Evolutionary conservation across 192 early-diverging fungal genomes (phyloP).

Genomic region (Linnemannia zychae): DNA sequence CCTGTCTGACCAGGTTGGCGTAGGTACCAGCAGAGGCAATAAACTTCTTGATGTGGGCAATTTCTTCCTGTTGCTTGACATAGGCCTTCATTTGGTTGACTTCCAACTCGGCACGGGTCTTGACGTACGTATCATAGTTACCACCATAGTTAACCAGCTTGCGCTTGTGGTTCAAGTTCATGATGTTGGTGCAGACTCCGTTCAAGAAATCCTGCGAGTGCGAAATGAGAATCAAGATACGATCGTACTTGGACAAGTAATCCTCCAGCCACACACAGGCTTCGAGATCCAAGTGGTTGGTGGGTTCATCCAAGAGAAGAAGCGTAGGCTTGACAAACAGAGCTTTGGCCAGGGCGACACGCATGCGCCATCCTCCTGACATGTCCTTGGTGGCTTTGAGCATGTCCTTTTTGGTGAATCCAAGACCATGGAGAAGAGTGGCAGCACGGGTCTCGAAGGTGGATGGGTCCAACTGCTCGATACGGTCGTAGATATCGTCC

Average conservation of each 20-base stretch:
- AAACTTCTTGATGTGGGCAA: conserved; percentile 98
- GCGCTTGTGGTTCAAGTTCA: conserved; percentile 91
- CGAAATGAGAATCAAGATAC: conserved; percentile 90
- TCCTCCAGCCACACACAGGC: conserved; percentile 98
- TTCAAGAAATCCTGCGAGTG: conserved; percentile 98
- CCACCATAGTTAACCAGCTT: conserved; percentile 95
- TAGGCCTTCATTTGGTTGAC: conserved; percentile 99
- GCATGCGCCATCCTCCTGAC: conserved; percentile 99
- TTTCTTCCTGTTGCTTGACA: conserved; percentile 98
- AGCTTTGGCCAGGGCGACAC: conserved; percentile 96
- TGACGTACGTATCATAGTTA: conserved; percentile 97
- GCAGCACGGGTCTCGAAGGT: conserved; percentile 97
- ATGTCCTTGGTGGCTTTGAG: conserved; percentile 94
- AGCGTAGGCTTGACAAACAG: conserved; percentile 96
- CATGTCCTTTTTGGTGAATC: conserved; percentile 93
- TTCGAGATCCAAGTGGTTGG: conserved; percentile 93
- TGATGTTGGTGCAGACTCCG: conserved; percentile 94
- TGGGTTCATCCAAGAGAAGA: conserved; percentile 92
- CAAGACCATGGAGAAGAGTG: conserved; percentile 92
- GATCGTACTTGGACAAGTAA: conserved; percentile 85
- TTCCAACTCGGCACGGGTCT: conserved; percentile 95
- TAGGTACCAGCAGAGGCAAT: conserved; percentile 99
- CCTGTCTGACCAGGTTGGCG: conserved; percentile 95
- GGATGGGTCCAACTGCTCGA: conserved; percentile 90
- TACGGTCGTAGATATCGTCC: conserved; percentile 97